Evolutionary conservation across 2,329 filamentous ascomycete species (phyloP).

Genomic region (Pseudogymnoascus pannorum): DNA sequence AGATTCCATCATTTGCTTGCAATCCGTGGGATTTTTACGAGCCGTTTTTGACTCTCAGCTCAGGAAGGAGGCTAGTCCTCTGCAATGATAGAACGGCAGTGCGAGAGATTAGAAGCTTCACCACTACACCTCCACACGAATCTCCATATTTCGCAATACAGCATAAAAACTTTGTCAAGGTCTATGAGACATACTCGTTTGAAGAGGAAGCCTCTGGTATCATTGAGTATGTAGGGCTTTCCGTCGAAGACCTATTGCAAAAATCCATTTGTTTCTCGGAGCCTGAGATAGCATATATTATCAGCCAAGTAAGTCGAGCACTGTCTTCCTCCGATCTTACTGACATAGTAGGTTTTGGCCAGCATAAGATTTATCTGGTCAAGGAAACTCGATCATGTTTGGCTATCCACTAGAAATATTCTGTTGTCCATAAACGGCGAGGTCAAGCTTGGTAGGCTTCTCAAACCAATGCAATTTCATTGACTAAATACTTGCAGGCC

Average conservation of each 20-base stretch:
- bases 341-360: too few relatives aligned
- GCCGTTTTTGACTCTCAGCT: constrained; percentile 4
- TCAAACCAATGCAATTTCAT: not conserved
- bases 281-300: not conserved
- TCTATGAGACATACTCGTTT: not conserved
- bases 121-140: not conserved
- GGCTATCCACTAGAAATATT: too few relatives aligned
- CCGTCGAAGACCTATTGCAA: not conserved
- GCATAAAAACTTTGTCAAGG: not conserved
- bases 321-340: too few relatives aligned
- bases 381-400: too few relatives aligned
- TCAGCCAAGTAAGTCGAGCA: too few relatives aligned
- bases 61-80: not conserved
- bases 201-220: not conserved
- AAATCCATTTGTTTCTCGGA: not conserved
- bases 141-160: not conserved
- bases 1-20: constrained; percentile 8
- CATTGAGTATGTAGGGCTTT: not conserved
- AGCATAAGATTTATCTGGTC: too few relatives aligned
- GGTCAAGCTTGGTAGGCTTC: too few relatives aligned
- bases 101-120: not conserved
- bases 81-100: not conserved
- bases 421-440: too few relatives aligned
- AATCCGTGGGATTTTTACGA: constrained; percentile 10
- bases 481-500: too few relatives aligned